Evolutionary conservation across 2,329 filamentous ascomycete genomes (phyloP), one percentile per base, ranked within the genome.

Genomic region (Achaetomium macrosporum): DNA sequence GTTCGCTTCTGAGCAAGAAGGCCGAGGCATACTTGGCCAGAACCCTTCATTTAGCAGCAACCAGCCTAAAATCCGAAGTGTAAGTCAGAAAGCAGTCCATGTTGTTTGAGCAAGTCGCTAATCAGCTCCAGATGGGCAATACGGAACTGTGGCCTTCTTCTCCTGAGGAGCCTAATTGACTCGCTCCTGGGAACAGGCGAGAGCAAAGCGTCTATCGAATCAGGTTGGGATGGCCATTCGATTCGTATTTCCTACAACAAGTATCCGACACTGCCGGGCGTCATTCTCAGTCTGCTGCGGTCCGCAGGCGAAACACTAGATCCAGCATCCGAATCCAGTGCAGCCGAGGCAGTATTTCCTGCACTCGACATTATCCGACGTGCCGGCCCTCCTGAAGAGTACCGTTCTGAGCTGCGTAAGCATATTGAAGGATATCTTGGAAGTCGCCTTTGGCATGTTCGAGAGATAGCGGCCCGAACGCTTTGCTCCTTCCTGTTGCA

Each of bases 101-200:
- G 10, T n/a, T n/a, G 15, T 13, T n/a, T n/a, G 15, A 12, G 2
- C 17, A 8, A 13, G 12, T 35, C 60, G 41, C 45, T 54, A 25
- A 60, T 31, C 37, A 25, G 16, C 15, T 15, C 11, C 56, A 88
- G 84, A 19, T 99, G 93, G 93, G 89, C 91, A 0, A 90, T 99
- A 52, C 85, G 91, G 1, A 99, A 99, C 67, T 96, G 90, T 60
- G 90, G 90, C 2, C 72, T 97, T 33, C 87, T 97, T 71, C 81
- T 99, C 7, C 84, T 97, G 59, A 83, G 92, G 50, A 89, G 90
- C 57, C 75, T 96, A 5, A 87, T 95, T 48, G 88, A 93, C 65
- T 80, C 81, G 57, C 73, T 95, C 1, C 82, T 93, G 29, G 88
- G 88, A 15, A 88, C 84, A 0, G 84, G 82, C 50, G 85, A 90